Evolutionary conservation across 192 early-diverging fungal genomes (phyloP), one percentile per base, ranked within the genome.

Genomic region (Obelidium mucronatum): DNA sequence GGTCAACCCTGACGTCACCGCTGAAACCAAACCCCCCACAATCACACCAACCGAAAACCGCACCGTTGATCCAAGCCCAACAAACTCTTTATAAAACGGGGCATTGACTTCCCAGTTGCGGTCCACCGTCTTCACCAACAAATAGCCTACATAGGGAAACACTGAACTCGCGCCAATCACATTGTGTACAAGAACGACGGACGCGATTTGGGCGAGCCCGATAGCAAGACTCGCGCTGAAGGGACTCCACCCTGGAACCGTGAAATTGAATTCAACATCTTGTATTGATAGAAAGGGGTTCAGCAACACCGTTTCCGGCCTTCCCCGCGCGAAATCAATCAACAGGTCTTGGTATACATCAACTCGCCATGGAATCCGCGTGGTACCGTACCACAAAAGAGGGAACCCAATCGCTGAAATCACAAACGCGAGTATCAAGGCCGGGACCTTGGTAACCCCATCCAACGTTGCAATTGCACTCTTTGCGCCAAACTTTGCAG

Each of bases 191-290:
- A 75, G 28, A 22, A 74, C 48, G 1, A 80, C 17, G 13, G 79
- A 74, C 1, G 40, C 2, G 26, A 34, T 19, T 51, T 80, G 79
- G 0, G 62, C 60, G 2, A 44, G 8, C 8, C 70, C 70, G 22
- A 80, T 39, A 6, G 36, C 52, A 26, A 80, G 15, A 11, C 79
- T 77, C 22, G 70, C 67, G 3, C 56, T 40, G 30, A 80, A 37
- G 8, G 79, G 79, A 37, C 19, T 26, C 79, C 79, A 80, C 15
- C 68, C 69, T 13, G 59, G 34, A 24, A 40, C n/a, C n/a, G 44
- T 48, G 44, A 48, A 48, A 19, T 48, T 48, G 44, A 48, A 48
- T 6, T 48, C 11, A 48, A 19, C 11, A 19, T 48, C 42, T 48
- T 19, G 11, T 6, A 48, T 48, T 48, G 44, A 15, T 19, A 48